phyloP scores from a whole-genome alignment of 2,329 filamentous ascomycete species.

The Monosporascus sp. region DNA sequence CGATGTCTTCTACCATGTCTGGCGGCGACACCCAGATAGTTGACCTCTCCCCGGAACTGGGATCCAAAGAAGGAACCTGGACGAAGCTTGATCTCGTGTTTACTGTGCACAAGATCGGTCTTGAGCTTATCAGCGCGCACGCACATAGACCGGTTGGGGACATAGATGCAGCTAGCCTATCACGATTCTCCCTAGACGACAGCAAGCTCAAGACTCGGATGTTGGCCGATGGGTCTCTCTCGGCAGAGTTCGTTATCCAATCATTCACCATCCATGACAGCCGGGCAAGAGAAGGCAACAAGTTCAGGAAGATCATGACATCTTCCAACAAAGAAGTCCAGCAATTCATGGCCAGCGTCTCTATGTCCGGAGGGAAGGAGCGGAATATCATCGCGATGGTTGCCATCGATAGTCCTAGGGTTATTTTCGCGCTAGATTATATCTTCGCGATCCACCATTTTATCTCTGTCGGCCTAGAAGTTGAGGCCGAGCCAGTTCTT shows the following conservation, averaged over 20 bases:
- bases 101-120: constrained; percentile 76
- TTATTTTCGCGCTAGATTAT: constrained; percentile 96
- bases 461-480: constrained; percentile 63
- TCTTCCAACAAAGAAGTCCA: constrained; percentile 92
- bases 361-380: constrained; percentile 80
- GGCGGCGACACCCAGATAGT: constrained; percentile 38
- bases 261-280: constrained; percentile 95
- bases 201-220: constrained; percentile 89
- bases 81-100: constrained; percentile 92
- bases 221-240: constrained; percentile 84
- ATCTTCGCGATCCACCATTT: constrained; percentile 86
- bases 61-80: constrained; percentile 67
- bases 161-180: constrained; percentile 74
- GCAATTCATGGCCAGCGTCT: constrained; percentile 96
- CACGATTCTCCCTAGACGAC: constrained; percentile 89
- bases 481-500: constrained; percentile 51
- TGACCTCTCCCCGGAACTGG: constrained; percentile 65
- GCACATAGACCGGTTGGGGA: constrained; percentile 74
- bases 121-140: constrained; percentile 78
- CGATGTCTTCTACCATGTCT: constrained; percentile 32
- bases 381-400: constrained; percentile 83
- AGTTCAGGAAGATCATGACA: constrained; percentile 97
- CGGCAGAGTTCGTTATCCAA: constrained; percentile 88
- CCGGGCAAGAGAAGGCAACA: constrained; percentile 83
- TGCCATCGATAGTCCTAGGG: constrained; percentile 86